Base-by-base conservation (phyloP, 805 yeast species). In the Metschnikowia aberdeeniae region DNA sequence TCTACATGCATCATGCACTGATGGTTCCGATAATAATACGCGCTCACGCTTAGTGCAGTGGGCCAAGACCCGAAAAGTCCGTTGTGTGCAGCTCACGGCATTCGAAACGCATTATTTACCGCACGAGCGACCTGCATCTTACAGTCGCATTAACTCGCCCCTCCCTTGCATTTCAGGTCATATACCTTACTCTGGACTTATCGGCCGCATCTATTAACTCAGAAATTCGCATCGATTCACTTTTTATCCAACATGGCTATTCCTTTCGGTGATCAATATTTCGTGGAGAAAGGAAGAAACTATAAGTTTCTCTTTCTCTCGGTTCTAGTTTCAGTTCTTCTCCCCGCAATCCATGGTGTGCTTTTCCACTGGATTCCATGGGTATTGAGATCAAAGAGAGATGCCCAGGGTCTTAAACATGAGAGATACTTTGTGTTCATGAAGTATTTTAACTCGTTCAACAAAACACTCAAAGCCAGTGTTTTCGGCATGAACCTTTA, bases 311-410 rank as follows among this genome's bases (percentile, higher is more conserved):
- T 66, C 35, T 70, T 77, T 70, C 48, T 68, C 12, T 51, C 63
- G 7, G 64, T 64, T 43, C 60, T 59, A 1, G 30, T 66, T 10
- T 52, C 61, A 6, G 10, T 70, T 2, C 28, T 51, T 4, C 43
- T 60, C 1, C 55, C 75, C 7, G 37, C 63, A 1, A 19, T 62
- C 6, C 72, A 74, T 55, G 79, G 79, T 3, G 6, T 67, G 1
- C n/a, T 72, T 3, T 70, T 72, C 53, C 61, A 63, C 36, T 72
- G 77, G 76, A 54, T 70, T 6, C 77, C 77, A 3, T 50, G 60
- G 30, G 55, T 34, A 29, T 48, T 71, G 10, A 51, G 77, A 44
- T 36, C 44, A 0, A 51, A 44, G 13, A 53, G 73, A 46, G 41
- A 37, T 8, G 42, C 49, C 4, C 39, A 46, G 8, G 14, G 56